Conservation (phyloP, 768 basidiomycete genomes). For the Mycena galericulata region DNA sequence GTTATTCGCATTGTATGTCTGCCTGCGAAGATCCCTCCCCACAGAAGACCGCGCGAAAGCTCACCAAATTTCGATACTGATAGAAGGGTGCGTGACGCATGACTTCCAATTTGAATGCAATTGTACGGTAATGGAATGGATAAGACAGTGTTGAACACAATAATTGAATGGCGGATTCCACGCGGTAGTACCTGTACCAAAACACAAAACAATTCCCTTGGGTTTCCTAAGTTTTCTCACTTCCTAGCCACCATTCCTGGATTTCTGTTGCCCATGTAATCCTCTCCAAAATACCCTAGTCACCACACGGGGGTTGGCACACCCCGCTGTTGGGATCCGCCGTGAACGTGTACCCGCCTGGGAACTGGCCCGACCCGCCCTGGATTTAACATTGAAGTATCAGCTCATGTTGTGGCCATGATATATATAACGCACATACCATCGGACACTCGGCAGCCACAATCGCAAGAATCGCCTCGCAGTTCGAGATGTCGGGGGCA, state of each 20-base stretch:
- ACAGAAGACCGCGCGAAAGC: conserved; percentile 5
- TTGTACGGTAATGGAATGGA: no score
- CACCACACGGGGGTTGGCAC: conserved; percentile 14
- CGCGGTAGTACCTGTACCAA: conserved; percentile 2
- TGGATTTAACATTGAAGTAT: conserved; percentile 11
- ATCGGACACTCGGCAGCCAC: conserved; percentile 10
- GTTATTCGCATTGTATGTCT: conserved; percentile 6
- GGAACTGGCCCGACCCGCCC: conserved; percentile 12
- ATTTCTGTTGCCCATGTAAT: not conserved
- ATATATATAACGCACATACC: conserved; percentile 12
- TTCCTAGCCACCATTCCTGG: conserved; percentile 2
- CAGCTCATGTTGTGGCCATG: conserved; percentile 7
- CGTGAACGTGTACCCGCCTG: conserved; percentile 11
- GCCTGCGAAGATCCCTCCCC: conserved; percentile 1
- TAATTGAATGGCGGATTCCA: not conserved
- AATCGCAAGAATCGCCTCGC: conserved; percentile 7
- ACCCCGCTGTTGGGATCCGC: conserved; percentile 11
- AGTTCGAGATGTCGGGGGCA: conserved; percentile 1
- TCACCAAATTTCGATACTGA: no score
- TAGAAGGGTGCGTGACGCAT: no score
- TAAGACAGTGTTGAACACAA: not conserved
- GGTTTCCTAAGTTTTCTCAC: conserved; percentile 11
- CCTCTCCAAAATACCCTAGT: conserved; percentile 4
- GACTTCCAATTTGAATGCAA: no score
- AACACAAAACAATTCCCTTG: not conserved